Base-by-base conservation (phyloP, 164 flowering plant genomes). In the Magnolia sinica region DNA sequence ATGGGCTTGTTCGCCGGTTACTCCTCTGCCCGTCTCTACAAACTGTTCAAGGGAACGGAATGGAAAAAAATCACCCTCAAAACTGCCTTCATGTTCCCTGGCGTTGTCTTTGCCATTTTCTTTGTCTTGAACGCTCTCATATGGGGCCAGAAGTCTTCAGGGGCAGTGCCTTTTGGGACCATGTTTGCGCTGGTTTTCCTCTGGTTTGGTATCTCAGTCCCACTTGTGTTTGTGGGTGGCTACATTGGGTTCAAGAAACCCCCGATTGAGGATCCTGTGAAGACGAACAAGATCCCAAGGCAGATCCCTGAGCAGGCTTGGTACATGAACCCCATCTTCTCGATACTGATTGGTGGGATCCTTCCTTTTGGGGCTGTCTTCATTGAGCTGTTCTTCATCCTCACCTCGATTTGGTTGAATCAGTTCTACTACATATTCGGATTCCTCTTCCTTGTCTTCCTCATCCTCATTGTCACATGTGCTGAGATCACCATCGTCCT, bases 1-100 rank as follows among this genome's bases (percentile, higher is more conserved):
- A 94, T 94, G 98, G 98, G 98, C 50, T 73, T 89, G 6, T 90
- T 93, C 77, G 98, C 97, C 68, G 98, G 98, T 29, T 95, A 93
- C 49, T 61, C 94, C 14, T 83, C 97, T 0, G 87, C 96, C 23
- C 94, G 98, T 73, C 86, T 95, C 14, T 94, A 93, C 85, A 93
- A 91, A 77, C 86, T 91, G 95, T 93, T 93, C 83, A 92, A 91
- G 74, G 98, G 97, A 77, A 82, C 94, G 69, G 92, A 94, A 71
- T 93, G 96, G 98, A 93, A 90, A 85, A 87, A 82, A 84, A 85
- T 91, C 24, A 82, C 98, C 29, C 88, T 92, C 13, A 89, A 83
- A 79, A 94, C 98, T 1, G 92, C 98, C 2, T 85, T 88, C 83
- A 85, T 82, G 87, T 94, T 94, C 80, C 98, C 98, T 14, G 96